Evolutionary conservation across 1,284 basidiomycete species (phyloP).

Genomic region (Psilocybe mexicana): DNA sequence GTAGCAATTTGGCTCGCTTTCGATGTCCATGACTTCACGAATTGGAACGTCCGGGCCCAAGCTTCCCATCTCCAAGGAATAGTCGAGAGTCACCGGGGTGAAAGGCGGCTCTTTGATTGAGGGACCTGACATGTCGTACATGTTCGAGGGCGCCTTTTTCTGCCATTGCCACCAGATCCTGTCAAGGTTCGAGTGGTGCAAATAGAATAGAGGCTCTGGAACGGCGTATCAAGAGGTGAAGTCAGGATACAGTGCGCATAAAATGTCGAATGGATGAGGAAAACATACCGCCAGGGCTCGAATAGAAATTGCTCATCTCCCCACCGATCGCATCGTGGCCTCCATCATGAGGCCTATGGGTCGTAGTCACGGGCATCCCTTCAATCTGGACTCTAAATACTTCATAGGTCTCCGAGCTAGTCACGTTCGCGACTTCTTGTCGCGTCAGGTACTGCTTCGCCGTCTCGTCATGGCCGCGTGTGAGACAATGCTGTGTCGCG

Average conservation of each 20-base stretch:
- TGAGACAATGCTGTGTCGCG: slow-evolving; percentile 33
- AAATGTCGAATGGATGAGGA: neutral
- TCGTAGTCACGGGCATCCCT: slow-evolving; percentile 26
- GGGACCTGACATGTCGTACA: slow-evolving; percentile 33
- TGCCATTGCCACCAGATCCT: slow-evolving; percentile 41
- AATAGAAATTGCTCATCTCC: slow-evolving; percentile 36
- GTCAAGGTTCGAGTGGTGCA: slow-evolving; percentile 39
- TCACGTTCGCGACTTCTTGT: slow-evolving; percentile 24
- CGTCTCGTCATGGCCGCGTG: slow-evolving; percentile 27
- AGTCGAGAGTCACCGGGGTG: slow-evolving; percentile 24
- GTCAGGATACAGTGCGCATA: neutral
- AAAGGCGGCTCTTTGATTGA: slow-evolving; percentile 8
- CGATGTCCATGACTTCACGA: slow-evolving; percentile 30
- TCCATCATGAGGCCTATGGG: slow-evolving; percentile 31
- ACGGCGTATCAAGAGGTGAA: too few species aligned
- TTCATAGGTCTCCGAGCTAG: slow-evolving; percentile 30
- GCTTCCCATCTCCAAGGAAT: slow-evolving; percentile 19
- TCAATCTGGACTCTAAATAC: slow-evolving; percentile 36
- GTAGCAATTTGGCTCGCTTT: slow-evolving; percentile 20
- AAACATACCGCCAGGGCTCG: slow-evolving; percentile 20
- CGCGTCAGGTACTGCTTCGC: slow-evolving; percentile 23
- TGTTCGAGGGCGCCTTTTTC: slow-evolving; percentile 15
- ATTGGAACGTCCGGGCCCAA: slow-evolving; percentile 19
- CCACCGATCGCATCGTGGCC: slow-evolving; percentile 37
- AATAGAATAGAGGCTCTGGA: slow-evolving; percentile 38